These are phyloP conservation scores for Ashbya aceris DNA, from an alignment of 1,139 yeast genomes.

Conservation along the genomic window DNA sequence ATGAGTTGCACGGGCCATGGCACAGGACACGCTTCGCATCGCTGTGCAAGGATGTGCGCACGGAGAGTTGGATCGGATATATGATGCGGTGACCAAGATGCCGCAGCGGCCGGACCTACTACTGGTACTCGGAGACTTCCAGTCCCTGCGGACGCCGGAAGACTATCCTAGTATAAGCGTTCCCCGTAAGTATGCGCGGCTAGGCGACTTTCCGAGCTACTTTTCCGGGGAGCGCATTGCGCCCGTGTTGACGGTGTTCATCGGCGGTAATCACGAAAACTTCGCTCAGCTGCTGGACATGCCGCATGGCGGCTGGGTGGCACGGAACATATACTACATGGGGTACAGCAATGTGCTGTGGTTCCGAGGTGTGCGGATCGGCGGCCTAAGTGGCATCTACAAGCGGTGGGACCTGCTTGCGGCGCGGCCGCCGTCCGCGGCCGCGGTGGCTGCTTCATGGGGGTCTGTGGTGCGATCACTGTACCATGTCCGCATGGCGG, in stretches of 20 bases:
- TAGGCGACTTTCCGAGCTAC: slow-evolving; percentile 77
- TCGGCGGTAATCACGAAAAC: slow-evolving; percentile 96
- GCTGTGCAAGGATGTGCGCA: slow-evolving; percentile 95
- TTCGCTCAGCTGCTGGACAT: slow-evolving; percentile 68
- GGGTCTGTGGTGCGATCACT: slow-evolving; percentile 45
- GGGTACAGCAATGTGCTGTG: slow-evolving; percentile 65
- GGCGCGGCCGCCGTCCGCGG: slow-evolving; percentile 19
- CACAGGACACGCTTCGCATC: slow-evolving; percentile 27
- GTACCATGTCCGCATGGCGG: slow-evolving; percentile 63
- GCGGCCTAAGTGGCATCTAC: slow-evolving; percentile 81
- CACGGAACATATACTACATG: slow-evolving; percentile 79
- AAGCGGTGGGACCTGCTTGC: slow-evolving; percentile 39
- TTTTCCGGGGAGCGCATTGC: slow-evolving; percentile 54
- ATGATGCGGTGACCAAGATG: slow-evolving; percentile 30
- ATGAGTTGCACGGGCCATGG: background rate
- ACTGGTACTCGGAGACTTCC: slow-evolving; percentile 79
- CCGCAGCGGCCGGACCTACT: slow-evolving; percentile 45
- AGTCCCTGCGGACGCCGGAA: slow-evolving; percentile 47
- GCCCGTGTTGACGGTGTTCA: slow-evolving; percentile 68
- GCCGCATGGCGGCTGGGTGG: slow-evolving; percentile 89
- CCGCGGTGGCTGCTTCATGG: slow-evolving; percentile 34
- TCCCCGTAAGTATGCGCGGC: slow-evolving; percentile 40
- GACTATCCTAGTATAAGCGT: slow-evolving; percentile 65
- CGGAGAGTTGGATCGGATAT: slow-evolving; percentile 64
- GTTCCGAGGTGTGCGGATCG: slow-evolving; percentile 65